Evolutionary conservation across 1,284 basidiomycete species (phyloP), one percentile per base, ranked within the genome.

Genomic region (Earliella scabrosa): DNA sequence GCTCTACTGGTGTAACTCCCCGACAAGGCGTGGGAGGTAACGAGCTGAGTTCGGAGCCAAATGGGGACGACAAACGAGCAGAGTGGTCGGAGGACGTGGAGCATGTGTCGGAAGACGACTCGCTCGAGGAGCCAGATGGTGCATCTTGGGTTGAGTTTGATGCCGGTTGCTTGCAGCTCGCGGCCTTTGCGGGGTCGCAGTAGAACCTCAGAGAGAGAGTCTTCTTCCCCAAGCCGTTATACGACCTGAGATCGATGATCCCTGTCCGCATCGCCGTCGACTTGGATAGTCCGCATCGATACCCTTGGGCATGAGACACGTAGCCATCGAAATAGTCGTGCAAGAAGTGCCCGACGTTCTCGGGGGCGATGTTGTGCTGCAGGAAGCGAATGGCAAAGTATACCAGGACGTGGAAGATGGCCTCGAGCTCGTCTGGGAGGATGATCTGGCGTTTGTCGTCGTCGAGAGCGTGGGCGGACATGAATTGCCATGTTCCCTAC

Each of bases 401-500:
- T 21, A 61, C 27, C 7, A 61, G 20, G 3, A 52, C 59, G 18
- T 55, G 59, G 29, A 61, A 39, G 39, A 61, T 24, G 1, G 56
- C 46, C 36, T 61, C 59, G 21, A 59, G 46, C n/a, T 59, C 58
- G 31, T 59, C 58, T 23, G 45, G 34, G 10, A 50, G 18, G n/a
- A 29, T 16, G 32, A 56, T 48, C 4, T 14, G n/a, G 10, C 47
- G 41, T 10, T 8, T 7, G 0, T 11, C 26, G 7, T 55, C 18
- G 20, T 54, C 46, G 6, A 55, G 44, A 2, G 47, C 50, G 14
- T 53, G 38, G 1, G 24, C 50, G 1, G 60, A 58, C 26, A 53
- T 18, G 32, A 56, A 61, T 11, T 58, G 56, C 47, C 50, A 52
- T 4, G 60, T 61, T 1, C 59, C 59, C 52, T 60, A 36, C 1